Evolutionary conservation across 2,329 filamentous ascomycete species (phyloP).

Genomic region (Talaromyces islandicus): DNA sequence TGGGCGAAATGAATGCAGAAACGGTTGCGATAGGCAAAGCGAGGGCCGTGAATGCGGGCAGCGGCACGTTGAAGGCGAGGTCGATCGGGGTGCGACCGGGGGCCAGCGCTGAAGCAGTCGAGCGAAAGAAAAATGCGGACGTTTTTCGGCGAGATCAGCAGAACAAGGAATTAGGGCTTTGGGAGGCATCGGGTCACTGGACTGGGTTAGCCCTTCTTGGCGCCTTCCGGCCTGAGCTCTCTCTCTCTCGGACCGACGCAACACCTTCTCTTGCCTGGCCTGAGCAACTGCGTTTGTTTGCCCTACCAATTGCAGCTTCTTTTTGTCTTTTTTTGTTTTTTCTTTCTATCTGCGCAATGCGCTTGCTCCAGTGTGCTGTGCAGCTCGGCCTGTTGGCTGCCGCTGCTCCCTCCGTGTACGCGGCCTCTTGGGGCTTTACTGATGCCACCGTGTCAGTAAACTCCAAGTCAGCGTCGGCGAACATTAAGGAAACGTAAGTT

Average conservation of each 20-base stretch:
- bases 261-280: neutral
- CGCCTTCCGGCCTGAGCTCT: neutral
- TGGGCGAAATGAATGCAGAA: neutral
- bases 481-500: slow-evolving; percentile 52
- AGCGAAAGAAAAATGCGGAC: slow-evolving; percentile 10
- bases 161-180: slow-evolving; percentile 34
- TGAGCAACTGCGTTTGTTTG: neutral
- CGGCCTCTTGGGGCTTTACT: slow-evolving; percentile 56
- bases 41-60: neutral
- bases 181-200: slow-evolving; percentile 21
- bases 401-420: slow-evolving; percentile 30
- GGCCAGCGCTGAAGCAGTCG: slow-evolving; percentile 2
- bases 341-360: slow-evolving; percentile 21
- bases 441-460: slow-evolving; percentile 58
- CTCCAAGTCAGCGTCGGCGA: slow-evolving; percentile 54
- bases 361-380: slow-evolving; percentile 29
- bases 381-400: slow-evolving; percentile 32
- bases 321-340: neutral
- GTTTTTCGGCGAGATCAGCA: slow-evolving; percentile 13
- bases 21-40: neutral
- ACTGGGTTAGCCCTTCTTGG: slow-evolving; percentile 17
- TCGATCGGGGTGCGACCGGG: neutral
- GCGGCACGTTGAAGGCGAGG: neutral
- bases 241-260: neutral
- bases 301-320: neutral